These are phyloP conservation scores for Boletus tomentosulus DNA, from an alignment of 768 basidiomycete genomes.

Conservation along the genomic window DNA sequence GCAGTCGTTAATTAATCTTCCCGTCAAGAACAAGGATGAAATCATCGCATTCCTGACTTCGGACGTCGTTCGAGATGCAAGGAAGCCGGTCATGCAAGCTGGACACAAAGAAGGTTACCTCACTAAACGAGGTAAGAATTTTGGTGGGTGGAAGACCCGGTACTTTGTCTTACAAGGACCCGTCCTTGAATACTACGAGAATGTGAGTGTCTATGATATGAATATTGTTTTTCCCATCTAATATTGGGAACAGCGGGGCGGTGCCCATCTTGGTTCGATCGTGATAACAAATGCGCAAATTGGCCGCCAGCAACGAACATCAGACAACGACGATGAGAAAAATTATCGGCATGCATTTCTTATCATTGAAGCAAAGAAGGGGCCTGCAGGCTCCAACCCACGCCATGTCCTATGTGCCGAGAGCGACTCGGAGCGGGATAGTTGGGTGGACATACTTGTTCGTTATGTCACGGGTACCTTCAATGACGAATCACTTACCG, in stretches of 20 bases:
- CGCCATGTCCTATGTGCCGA: slow-evolving; percentile 96
- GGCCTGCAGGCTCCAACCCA: slow-evolving; percentile 61
- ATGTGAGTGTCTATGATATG: slow-evolving; percentile 53
- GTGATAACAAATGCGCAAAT: slow-evolving; percentile 90
- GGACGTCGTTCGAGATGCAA: slow-evolving; percentile 75
- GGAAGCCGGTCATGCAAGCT: slow-evolving; percentile 70
- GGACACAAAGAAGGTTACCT: slow-evolving; percentile 94
- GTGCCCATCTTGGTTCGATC: slow-evolving; percentile 88
- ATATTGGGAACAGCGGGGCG: slow-evolving; percentile 63
- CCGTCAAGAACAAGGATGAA: slow-evolving; percentile 84
- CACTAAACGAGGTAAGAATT: slow-evolving; percentile 95
- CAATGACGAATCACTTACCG: slow-evolving; percentile 59
- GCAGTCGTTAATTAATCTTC: slow-evolving; percentile 74
- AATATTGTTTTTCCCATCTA: slow-evolving; percentile 9
- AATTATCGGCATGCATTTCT: slow-evolving; percentile 97
- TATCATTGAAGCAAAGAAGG: slow-evolving; percentile 85
- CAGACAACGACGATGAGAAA: slow-evolving; percentile 72
- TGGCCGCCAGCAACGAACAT: slow-evolving; percentile 81
- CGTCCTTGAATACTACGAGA: slow-evolving; percentile 91
- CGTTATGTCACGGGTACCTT: slow-evolving; percentile 81
- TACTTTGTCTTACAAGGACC: slow-evolving; percentile 93
- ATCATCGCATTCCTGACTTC: slow-evolving; percentile 90
- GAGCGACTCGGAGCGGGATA: slow-evolving; percentile 89
- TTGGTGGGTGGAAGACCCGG: slow-evolving; percentile 96
- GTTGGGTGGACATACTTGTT: slow-evolving; percentile 92